These are phyloP conservation scores for Talaromyces liani DNA, from an alignment of 495 filamentous ascomycete genomes.

Conservation along the genomic window DNA sequence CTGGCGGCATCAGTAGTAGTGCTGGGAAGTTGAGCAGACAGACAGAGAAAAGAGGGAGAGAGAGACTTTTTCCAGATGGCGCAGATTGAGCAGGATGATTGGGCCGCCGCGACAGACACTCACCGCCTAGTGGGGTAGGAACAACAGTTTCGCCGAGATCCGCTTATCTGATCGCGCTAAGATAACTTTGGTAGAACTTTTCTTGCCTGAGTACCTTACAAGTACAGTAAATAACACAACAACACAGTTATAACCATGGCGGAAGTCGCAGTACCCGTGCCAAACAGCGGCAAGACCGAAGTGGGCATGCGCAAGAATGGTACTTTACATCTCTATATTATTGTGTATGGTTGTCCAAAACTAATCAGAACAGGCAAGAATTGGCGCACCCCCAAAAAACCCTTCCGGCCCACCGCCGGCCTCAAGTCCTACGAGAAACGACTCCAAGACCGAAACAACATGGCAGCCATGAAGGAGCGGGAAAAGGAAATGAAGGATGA, in stretches of 20 bases:
- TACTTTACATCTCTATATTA: slow-evolving; percentile 10
- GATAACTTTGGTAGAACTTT: slow-evolving; percentile 23
- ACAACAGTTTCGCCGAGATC: slow-evolving; percentile 25
- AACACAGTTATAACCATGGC: neutral
- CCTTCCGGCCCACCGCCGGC: slow-evolving; percentile 79
- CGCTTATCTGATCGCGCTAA: slow-evolving; percentile 33
- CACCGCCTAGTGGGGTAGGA: slow-evolving; percentile 14
- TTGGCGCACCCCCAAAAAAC: slow-evolving; percentile 75
- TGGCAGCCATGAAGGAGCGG: slow-evolving; percentile 71
- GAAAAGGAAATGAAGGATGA: slow-evolving; percentile 95
- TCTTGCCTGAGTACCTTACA: neutral
- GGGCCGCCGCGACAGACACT: neutral
- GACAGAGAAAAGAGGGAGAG: slow-evolving; percentile 11
- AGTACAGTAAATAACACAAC: neutral
- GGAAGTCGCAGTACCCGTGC: slow-evolving; percentile 11
- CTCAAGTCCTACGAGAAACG: slow-evolving; percentile 74
- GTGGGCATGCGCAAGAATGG: slow-evolving; percentile 43
- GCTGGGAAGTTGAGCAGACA: neutral
- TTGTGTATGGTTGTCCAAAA: neutral
- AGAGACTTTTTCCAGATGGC: slow-evolving; percentile 5
- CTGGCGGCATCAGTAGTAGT: neutral
- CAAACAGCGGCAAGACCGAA: slow-evolving; percentile 6
- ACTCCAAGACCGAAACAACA: slow-evolving; percentile 51
- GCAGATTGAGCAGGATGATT: neutral
- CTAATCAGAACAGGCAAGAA: slow-evolving; percentile 63